Conservation (phyloP, 2,329 filamentous ascomycete species). For the Penicillium sp. region DNA sequence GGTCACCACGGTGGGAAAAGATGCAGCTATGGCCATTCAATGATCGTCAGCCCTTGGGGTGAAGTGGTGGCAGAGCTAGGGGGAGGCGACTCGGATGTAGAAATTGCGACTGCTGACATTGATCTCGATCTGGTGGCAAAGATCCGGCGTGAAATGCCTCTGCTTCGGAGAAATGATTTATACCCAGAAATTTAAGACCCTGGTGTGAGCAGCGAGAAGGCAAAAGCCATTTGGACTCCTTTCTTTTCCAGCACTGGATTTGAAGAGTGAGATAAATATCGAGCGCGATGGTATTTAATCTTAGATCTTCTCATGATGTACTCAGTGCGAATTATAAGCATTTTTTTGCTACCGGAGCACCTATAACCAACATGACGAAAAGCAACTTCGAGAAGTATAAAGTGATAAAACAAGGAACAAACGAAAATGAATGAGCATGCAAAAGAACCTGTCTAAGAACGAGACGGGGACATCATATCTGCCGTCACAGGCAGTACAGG, state of each 20-base stretch:
- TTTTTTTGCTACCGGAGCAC: constrained; percentile 19
- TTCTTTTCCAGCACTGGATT: no score
- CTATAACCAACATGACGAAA: constrained; percentile 22
- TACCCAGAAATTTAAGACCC: constrained; percentile 42
- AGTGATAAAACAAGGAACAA: constrained; percentile 28
- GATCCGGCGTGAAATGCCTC: constrained; percentile 56
- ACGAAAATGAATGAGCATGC: constrained; percentile 31
- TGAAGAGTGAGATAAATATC: not conserved
- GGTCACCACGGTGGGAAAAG: constrained; percentile 74
- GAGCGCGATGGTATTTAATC: not conserved
- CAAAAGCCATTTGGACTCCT: not conserved
- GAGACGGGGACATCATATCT: constrained; percentile 33
- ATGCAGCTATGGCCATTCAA: constrained; percentile 78
- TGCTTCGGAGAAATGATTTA: constrained; percentile 55
- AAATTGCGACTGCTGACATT: constrained; percentile 54
- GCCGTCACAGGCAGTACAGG: constrained; percentile 31
- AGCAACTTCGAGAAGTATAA: constrained; percentile 16
- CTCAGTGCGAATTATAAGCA: constrained; percentile 11
- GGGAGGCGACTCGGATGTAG: constrained; percentile 46
- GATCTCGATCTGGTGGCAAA: constrained; percentile 54
- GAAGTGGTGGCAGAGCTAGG: constrained; percentile 65
- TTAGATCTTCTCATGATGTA: not conserved
- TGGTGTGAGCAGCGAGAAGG: not conserved
- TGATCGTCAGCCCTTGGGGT: constrained; percentile 88
- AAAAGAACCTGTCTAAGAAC: constrained; percentile 37